A percentile compares a stretch with the other conserved stretches of the same genome.
Evolutionary conservation across 768 basidiomycete genomes (phyloP).

Genomic region (Termitomyces bulborhizus): DNA sequence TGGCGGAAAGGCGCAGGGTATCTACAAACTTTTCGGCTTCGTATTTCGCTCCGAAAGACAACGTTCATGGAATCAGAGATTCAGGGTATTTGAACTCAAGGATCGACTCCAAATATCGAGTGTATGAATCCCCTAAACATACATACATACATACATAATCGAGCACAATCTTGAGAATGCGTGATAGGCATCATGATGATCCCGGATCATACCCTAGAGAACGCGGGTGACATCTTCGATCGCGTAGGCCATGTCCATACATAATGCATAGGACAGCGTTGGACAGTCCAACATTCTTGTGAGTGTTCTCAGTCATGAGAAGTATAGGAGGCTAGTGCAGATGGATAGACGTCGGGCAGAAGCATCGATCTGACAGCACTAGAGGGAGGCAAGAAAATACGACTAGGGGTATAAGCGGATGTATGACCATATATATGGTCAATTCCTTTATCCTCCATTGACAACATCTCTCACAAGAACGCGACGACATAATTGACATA

Average conservation of each 20-base stretch:
- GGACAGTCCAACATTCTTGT: background rate
- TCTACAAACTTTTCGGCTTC: background rate
- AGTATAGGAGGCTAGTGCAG: background rate
- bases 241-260: background rate
- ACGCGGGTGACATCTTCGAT: background rate
- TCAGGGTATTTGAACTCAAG: background rate
- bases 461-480: too few relatives aligned
- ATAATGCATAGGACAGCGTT: background rate
- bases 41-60: background rate
- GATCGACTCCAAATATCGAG: background rate
- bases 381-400: conserved; percentile 10
- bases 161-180: background rate
- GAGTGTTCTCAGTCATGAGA: background rate
- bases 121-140: background rate
- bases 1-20: background rate
- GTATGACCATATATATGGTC: background rate
- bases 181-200: background rate
- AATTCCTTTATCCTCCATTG: background rate
- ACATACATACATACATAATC: background rate
- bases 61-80: background rate
- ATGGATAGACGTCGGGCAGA: background rate
- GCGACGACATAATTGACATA: background rate
- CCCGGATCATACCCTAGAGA: background rate
- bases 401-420: background rate
- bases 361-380: conserved; percentile 7